Percentiles rank a stretch among this genome's conserved stretches.
Evolutionary conservation across 2,329 filamentous ascomycete genomes (phyloP).

Genomic region (Emydomyces testavorans): DNA sequence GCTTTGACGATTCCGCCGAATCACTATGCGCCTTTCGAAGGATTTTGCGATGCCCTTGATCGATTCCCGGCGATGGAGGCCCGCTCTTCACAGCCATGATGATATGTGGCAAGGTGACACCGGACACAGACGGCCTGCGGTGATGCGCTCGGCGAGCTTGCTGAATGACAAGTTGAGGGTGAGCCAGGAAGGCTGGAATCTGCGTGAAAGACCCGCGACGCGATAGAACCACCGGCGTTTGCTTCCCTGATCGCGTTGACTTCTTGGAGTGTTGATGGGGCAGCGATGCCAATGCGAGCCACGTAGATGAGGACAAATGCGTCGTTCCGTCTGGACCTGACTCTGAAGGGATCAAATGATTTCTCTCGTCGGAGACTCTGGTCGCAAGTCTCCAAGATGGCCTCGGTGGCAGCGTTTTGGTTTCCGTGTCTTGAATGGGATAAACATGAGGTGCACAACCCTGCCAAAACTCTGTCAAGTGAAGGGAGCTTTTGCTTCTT

Average conservation of each 20-base stretch:
- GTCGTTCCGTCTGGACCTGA: background rate
- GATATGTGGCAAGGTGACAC: background rate
- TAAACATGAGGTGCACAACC: background rate
- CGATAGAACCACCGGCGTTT: background rate
- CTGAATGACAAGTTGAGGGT: background rate
- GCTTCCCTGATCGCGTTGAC: background rate
- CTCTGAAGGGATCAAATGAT: background rate
- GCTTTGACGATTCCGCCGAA: background rate
- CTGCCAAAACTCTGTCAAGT: background rate
- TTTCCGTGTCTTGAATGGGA: background rate
- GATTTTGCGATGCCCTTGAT: background rate
- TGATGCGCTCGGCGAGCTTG: background rate
- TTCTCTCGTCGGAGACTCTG: background rate
- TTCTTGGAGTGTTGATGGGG: background rate
- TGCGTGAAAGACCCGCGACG: background rate
- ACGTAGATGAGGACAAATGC: background rate
- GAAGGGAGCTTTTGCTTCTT: background rate
- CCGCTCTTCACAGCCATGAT: constrained; percentile 1
- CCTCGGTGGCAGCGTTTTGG: background rate
- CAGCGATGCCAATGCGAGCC: background rate
- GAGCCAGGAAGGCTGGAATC: background rate
- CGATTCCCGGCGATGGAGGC: background rate
- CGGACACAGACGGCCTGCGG: background rate
- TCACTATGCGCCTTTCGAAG: background rate
- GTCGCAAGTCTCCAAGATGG: background rate